Evolutionary conservation across 2,329 filamentous ascomycete species (phyloP), one percentile per base, ranked within the genome.

Genomic region (Pestalotiopsis fici): DNA sequence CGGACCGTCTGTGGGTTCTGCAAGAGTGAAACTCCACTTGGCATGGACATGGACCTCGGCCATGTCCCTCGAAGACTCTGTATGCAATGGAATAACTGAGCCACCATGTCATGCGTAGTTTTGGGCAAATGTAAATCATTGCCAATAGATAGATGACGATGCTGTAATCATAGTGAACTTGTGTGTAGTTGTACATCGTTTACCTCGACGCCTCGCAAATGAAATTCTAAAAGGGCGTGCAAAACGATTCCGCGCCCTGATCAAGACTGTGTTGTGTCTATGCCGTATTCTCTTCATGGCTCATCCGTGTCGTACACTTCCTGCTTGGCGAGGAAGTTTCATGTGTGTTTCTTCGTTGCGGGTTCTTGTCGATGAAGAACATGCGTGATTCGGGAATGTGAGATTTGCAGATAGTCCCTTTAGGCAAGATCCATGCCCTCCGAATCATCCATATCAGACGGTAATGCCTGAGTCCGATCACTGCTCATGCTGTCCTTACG

Each of bases 401-500:
- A n/a, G 6, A 23, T 50, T 43, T 15, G n/a, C 31, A n/a, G n/a
- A 18, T 35, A 6, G 4, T 37, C 13, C 47, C 31, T 35, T 74
- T 66, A 78, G 12, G 75, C 76, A 77, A 90, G 83, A 73, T 90
- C 88, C 87, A 90, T 89, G 67, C 86, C 87, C 63, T 90, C 88
- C 60, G 89, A 88, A 21, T 89, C 88, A 57, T 89, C 87, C 15
- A 77, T 81, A 68, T 90, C 88, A 1, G 85, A 88, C 68, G 88
- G 86, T 4, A 87, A 74, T 71, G 85, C 81, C 72, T 88, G 86
- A 3, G 86, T 88, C 71, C 87, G 84, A 68, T 83, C 86, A 75
- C 87, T 90, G 73, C 86, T 83, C 61, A 89, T 80, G 75, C 88
- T 91, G 71, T 85, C 85, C 78, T 91, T 91, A 64, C 88, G 80